Evolutionary conservation across 2,329 filamentous ascomycete genomes (phyloP).

Genomic region (Pseudocercospora fuligena): DNA sequence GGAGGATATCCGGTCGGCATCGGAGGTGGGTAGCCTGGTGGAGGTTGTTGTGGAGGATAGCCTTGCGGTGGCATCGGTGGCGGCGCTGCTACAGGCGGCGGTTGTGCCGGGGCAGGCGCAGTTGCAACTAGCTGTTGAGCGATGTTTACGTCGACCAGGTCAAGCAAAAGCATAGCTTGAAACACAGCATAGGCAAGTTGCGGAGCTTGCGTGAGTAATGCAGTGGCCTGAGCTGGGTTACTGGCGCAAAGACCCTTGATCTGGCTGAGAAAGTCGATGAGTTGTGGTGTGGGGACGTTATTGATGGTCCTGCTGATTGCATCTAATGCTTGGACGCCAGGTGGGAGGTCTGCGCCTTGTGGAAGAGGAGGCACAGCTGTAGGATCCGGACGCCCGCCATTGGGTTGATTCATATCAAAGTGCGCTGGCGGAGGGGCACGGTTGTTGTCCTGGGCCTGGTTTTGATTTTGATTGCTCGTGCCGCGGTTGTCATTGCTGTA

Average conservation of each 20-base stretch:
- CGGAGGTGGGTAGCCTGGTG: constrained; percentile 27
- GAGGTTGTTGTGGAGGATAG: constrained; percentile 34
- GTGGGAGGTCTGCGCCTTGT: constrained; percentile 79
- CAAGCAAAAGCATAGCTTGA: constrained; percentile 90
- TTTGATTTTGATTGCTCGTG: constrained; percentile 28
- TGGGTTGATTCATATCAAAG: constrained; percentile 48
- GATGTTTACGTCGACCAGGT: constrained; percentile 83
- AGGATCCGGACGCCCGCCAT: constrained; percentile 45
- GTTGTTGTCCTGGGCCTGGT: constrained; percentile 20
- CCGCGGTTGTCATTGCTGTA: constrained; percentile 92
- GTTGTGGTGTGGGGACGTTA: constrained; percentile 81
- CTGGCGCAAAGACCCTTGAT: constrained; percentile 88
- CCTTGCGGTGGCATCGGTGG: constrained; percentile 29
- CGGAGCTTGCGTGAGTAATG: constrained; percentile 84
- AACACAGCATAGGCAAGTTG: constrained; percentile 95
- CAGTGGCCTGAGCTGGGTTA: constrained; percentile 81
- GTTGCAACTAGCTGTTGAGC: constrained; percentile 73
- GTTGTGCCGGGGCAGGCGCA: constrained; percentile 42
- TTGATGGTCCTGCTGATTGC: constrained; percentile 90
- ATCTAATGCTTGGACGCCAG: constrained; percentile 82
- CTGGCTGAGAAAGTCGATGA: constrained; percentile 90
- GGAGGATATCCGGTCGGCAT: constrained; percentile 25
- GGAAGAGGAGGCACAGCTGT: constrained; percentile 77
- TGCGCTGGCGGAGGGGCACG: constrained; percentile 46
- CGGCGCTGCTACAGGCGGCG: constrained; percentile 36